Evolutionary conservation across 192 early-diverging fungal species (phyloP).

Genomic region (Umbelopsis vinacea): DNA sequence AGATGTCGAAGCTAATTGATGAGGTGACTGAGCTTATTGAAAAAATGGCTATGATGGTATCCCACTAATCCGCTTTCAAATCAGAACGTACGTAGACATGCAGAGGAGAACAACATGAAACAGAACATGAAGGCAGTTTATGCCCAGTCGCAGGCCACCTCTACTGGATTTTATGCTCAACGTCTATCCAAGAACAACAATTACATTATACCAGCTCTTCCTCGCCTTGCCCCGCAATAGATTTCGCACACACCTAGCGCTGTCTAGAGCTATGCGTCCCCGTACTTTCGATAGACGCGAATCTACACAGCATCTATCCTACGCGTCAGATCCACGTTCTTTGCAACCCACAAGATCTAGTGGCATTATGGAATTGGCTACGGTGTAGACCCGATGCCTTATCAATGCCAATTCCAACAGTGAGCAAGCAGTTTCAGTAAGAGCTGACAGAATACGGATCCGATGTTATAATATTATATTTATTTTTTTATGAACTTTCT

Average conservation of each 20-base stretch:
- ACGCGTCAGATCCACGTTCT: no score
- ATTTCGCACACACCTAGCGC: background rate
- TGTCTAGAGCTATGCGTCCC: no score
- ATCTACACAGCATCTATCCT: no score
- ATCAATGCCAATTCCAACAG: no score
- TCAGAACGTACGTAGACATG: slow-evolving; percentile 25
- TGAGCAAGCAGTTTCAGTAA: no score
- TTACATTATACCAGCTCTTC: slow-evolving; percentile 26
- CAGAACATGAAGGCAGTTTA: slow-evolving; percentile 22
- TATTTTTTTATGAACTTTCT: background rate
- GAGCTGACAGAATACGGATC: no score
- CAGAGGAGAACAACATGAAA: slow-evolving; percentile 30
- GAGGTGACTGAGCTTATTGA: background rate
- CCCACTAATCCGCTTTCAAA: background rate
- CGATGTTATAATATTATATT: background rate
- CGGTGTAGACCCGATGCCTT: no score
- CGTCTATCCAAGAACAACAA: slow-evolving; percentile 30
- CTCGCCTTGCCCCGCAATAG: background rate
- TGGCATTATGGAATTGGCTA: no score
- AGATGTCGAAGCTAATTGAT: slow-evolving; percentile 11
- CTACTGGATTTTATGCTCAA: slow-evolving; percentile 22
- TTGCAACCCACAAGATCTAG: no score
- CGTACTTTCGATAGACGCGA: no score
- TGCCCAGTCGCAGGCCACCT: background rate
- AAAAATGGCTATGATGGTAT: background rate